Conservation (phyloP, 306 rosid genomes). For the Ceratonia siliqua region DNA sequence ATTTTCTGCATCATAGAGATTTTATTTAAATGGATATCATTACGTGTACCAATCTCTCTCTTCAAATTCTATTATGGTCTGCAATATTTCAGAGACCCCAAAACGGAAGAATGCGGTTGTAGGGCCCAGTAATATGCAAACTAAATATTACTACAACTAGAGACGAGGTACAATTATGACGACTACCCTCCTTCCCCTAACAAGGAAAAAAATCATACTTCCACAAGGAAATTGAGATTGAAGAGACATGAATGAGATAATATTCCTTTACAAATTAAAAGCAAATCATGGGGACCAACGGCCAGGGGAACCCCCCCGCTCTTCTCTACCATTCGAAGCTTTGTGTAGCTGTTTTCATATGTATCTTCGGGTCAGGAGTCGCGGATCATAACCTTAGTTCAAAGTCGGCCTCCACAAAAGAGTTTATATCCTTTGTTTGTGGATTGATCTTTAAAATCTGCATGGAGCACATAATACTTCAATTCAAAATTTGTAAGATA, state of each 20-base stretch:
- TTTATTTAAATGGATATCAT: background rate
- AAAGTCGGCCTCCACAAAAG: conserved; percentile 26
- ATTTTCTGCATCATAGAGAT: background rate
- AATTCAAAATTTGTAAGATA: background rate
- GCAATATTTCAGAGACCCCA: background rate
- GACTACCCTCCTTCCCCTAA: background rate
- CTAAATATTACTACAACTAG: background rate
- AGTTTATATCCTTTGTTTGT: conserved; percentile 13
- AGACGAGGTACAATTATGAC: background rate
- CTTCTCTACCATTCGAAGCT: background rate
- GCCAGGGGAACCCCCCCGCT: too few species aligned
- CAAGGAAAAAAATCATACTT: background rate
- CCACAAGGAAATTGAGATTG: background rate
- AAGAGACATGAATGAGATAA: background rate
- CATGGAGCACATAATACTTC: background rate
- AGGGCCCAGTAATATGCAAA: background rate
- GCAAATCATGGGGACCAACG: background rate
- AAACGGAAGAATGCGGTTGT: background rate
- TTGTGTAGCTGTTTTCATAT: background rate
- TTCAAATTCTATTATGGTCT: too few species aligned
- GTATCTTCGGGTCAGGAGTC: background rate
- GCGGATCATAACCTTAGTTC: conserved; percentile 31
- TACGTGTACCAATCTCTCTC: background rate
- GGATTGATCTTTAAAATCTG: conserved; percentile 38
- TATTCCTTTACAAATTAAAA: background rate